Conservation (phyloP, 2,329 filamentous ascomycete species). For the Venturia asperata region DNA sequence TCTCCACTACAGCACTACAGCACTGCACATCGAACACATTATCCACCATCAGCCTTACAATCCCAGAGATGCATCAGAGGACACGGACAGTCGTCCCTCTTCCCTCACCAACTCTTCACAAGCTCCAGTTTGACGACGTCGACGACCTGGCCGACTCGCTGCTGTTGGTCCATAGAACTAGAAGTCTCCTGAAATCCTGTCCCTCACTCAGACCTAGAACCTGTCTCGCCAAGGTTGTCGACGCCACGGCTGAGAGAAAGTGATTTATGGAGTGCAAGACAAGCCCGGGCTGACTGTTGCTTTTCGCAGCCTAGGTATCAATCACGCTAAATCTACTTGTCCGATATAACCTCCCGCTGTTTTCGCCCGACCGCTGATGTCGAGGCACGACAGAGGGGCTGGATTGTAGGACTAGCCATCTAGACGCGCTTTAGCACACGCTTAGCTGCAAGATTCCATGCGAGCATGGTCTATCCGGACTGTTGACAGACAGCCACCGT, state of each 20-base stretch:
- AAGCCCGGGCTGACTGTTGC: not conserved
- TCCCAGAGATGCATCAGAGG: too few species aligned
- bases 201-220: not conserved
- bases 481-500: not conserved
- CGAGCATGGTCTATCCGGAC: not conserved
- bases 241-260: constrained; percentile 1
- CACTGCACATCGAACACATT: too few species aligned
- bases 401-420: not conserved
- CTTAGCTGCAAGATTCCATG: not conserved
- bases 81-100: too few species aligned
- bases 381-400: not conserved
- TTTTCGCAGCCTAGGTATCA: not conserved
- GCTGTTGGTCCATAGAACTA: not conserved
- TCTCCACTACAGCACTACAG: too few species aligned
- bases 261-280: not conserved
- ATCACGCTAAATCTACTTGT: not conserved
- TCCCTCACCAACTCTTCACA: too few species aligned
- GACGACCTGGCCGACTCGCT: not conserved
- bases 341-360: not conserved
- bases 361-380: not conserved
- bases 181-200: not conserved
- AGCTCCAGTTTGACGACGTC: not conserved
- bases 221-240: not conserved
- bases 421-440: not conserved
- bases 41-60: too few species aligned